Percentiles rank a stretch among this genome's conserved stretches.
These are phyloP conservation scores for Saururus chinensis DNA, from an alignment of 164 flowering plant genomes.

Conservation along the genomic window DNA sequence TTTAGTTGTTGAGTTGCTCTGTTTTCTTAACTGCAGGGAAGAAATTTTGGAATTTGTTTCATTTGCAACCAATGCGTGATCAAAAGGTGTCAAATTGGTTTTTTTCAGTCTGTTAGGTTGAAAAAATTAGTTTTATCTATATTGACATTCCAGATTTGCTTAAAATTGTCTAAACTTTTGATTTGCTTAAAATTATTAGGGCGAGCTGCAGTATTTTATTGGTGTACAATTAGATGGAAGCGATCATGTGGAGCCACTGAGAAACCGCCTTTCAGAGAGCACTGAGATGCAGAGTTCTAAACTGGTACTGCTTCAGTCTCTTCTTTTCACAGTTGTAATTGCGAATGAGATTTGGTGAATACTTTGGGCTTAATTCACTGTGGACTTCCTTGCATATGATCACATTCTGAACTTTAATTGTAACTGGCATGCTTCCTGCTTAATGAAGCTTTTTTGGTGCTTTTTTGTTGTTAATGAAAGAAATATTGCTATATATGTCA, in stretches of 20 bases:
- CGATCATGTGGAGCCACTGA: conserved; percentile 83
- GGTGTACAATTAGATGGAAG: conserved; percentile 99
- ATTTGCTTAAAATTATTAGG: conserved; percentile 29
- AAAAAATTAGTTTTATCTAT: no score
- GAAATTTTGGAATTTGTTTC: conserved; percentile 96
- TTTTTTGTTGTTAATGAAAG: no score
- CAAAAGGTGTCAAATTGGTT: conserved; percentile 52
- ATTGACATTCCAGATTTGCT: neutral
- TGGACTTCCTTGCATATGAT: no score
- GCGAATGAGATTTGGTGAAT: no score
- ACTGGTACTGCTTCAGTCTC: conserved; percentile 31
- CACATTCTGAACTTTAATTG: no score
- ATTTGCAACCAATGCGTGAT: conserved; percentile 98
- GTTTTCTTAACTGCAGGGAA: conserved; percentile 49
- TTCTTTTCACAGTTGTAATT: no score
- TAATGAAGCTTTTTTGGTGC: no score
- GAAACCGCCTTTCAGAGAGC: conserved; percentile 72
- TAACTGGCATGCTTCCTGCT: no score
- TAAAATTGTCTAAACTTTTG: neutral
- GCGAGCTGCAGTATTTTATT: conserved; percentile 95
- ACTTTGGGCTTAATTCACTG: no score
- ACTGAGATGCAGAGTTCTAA: conserved; percentile 73
- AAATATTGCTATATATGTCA: no score
- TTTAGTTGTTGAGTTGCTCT: neutral
- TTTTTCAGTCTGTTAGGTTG: neutral